Base-by-base conservation (phyloP, 192 early-diverging fungal genomes). In the Paraglomus brasilianum region DNA sequence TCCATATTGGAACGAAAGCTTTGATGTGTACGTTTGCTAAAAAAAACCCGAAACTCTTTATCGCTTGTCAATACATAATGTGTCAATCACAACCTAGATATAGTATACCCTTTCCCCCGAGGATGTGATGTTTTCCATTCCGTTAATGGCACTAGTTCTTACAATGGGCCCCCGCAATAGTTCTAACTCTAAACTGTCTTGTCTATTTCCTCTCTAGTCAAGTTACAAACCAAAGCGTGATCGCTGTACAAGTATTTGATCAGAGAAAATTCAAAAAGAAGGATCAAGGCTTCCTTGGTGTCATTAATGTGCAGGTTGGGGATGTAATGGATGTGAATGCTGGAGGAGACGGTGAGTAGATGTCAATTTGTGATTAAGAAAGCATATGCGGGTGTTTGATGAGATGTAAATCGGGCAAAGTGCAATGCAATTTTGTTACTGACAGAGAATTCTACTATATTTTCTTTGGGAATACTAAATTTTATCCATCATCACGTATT, bases 201-300 rank as follows among this genome's bases (percentile, higher is more conserved):
- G 11, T 10, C 50, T 52, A 59, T 15, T 15, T 45, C 39, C 45
- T 49, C 24, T 51, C 36, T 72, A 91, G 89, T 24, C 82, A 84
- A 75, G 89, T 91, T 15, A 85, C 81, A 36, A 89, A 88, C 74
- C 79, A 72, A 59, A 92, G 90, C 71, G 86, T 93, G 14, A 82
- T 98, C 61, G 90, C 94, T 4, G 89, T 96, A 64, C 96, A 98
- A 82, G 89, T 98, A 40, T 98, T 98, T 85, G 96, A 98, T 81
- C 95, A 98, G 81, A 88, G 91, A 74, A 96, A 95, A 73, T 98
- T 93, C 77, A 95, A 96, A 76, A 94, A 87, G 82, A 90, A 86
- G 71, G 84, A 86, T 50, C 92, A 94, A 75, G 91, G 91, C 49
- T 98, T 98, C 71, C 81, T 97, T 39, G 94, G 95, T 44, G 92